phyloP scores from a whole-genome alignment of 305 asterid genomes.

The Petunia hybrid region DNA sequence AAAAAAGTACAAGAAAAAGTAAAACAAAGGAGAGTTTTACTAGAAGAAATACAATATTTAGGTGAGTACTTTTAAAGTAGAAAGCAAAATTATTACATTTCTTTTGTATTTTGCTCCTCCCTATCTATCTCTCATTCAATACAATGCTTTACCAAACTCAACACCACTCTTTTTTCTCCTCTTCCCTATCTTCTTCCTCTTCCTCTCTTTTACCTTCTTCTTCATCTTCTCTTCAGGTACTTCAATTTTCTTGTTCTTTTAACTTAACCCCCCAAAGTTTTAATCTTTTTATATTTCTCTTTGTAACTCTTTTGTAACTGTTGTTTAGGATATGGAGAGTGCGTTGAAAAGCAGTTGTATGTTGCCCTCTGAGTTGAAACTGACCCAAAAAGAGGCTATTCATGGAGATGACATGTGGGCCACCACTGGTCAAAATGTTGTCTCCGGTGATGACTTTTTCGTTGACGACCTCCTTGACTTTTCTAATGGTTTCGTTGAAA shows the following conservation, averaged over 20 bases:
- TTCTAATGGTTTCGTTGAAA: constrained; percentile 58
- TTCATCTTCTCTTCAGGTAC: constrained; percentile 46
- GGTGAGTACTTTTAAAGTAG: constrained; percentile 4
- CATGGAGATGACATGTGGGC: constrained; percentile 39
- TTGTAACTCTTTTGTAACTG: constrained; percentile 32
- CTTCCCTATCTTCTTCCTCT: constrained; percentile 15
- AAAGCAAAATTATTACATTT: background rate
- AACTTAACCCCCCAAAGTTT: background rate
- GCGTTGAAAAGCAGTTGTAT: constrained; percentile 45
- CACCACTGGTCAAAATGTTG: constrained; percentile 40
- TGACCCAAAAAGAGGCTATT: constrained; percentile 16
- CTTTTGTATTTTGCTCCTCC: constrained; percentile 6
- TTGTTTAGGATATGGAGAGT: constrained; percentile 30
- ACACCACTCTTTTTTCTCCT: constrained; percentile 57
- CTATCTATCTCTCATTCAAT: constrained; percentile 55
- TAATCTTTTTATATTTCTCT: background rate
- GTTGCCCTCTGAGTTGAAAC: constrained; percentile 42
- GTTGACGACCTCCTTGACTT: constrained; percentile 91
- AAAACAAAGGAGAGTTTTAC: background rate
- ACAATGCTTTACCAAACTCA: constrained; percentile 85
- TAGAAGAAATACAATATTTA: constrained; percentile 3
- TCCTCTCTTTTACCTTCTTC: constrained; percentile 36
- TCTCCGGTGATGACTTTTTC: constrained; percentile 58
- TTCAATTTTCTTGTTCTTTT: background rate
- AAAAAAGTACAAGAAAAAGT: constrained; percentile 19